Conservation (phyloP, 345 rosid genomes). For the Salix exigua region DNA sequence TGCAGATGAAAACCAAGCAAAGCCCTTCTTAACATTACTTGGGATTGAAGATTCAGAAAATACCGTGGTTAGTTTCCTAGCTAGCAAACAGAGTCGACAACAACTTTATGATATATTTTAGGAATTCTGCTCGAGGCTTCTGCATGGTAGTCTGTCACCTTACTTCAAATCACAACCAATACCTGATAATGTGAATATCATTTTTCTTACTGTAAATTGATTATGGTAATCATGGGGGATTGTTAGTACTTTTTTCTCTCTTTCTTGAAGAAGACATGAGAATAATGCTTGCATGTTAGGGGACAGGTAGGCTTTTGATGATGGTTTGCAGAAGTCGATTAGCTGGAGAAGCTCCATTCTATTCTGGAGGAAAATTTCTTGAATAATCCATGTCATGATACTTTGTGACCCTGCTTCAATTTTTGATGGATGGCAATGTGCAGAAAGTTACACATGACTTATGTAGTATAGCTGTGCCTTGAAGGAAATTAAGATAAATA, state of each 20-base stretch:
- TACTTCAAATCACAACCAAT: slow-evolving; percentile 74
- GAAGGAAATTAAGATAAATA: too few species aligned
- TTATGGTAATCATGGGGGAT: not conserved
- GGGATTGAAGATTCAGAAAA: slow-evolving; percentile 67
- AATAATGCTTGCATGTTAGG: not conserved
- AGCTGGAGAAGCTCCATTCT: not conserved
- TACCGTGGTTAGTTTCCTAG: slow-evolving; percentile 47
- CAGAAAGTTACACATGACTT: too few species aligned
- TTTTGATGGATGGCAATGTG: not conserved
- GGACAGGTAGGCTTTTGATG: not conserved
- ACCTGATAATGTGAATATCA: slow-evolving; percentile 66
- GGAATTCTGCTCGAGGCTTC: slow-evolving; percentile 67
- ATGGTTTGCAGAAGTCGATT: not conserved
- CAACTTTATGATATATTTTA: slow-evolving; percentile 16
- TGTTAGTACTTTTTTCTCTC: not conserved
- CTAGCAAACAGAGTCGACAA: not conserved
- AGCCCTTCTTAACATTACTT: slow-evolving; percentile 73
- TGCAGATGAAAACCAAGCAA: slow-evolving; percentile 68
- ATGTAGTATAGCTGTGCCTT: not conserved
- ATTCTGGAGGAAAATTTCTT: not conserved
- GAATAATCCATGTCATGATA: not conserved
- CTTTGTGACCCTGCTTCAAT: not conserved
- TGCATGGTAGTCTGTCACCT: slow-evolving; percentile 45
- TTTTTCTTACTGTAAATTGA: not conserved
- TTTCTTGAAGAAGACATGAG: not conserved